Percentiles rank a stretch among this genome's conserved stretches.
phyloP scores from a whole-genome alignment of 495 filamentous ascomycete genomes.

The Neurospora sp. region DNA sequence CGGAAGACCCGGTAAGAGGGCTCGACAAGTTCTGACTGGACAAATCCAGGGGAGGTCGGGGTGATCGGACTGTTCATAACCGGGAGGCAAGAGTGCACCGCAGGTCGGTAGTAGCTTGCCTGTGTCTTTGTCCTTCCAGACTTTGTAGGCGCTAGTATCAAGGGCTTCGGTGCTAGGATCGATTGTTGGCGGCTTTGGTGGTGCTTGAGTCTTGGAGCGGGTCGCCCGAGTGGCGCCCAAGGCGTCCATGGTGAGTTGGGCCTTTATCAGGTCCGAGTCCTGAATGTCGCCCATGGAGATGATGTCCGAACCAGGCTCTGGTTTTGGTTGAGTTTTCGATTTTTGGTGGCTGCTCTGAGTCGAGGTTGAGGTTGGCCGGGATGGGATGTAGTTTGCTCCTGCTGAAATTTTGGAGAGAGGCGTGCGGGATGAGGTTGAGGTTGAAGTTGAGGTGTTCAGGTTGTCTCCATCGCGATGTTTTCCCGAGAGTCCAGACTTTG shows the following conservation, averaged over 20 bases:
- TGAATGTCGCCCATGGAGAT: not conserved
- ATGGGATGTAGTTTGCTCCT: not conserved
- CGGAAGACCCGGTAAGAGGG: constrained; percentile 6
- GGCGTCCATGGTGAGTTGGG: not conserved
- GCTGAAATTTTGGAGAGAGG: not conserved
- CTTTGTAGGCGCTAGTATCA: not conserved
- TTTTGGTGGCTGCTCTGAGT: not conserved
- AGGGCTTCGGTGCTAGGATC: not conserved
- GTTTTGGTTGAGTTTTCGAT: not conserved
- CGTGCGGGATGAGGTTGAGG: not conserved
- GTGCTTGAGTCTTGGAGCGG: not conserved
- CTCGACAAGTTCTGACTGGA: constrained; percentile 19
- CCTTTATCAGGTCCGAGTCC: not conserved
- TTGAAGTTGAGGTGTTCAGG: not conserved
- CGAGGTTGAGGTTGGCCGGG: not conserved
- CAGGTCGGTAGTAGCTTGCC: not conserved
- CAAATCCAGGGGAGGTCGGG: constrained; percentile 20
- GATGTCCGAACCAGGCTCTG: not conserved
- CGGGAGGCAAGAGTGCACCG: not conserved
- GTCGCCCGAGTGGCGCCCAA: not conserved
- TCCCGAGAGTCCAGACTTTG: not conserved
- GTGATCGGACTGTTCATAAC: not conserved
- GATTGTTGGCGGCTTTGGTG: not conserved
- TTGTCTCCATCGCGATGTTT: constrained; percentile 2
- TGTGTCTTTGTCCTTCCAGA: not conserved